Conservation (phyloP, 257 asterid genomes). For the Datura wrightii region DNA sequence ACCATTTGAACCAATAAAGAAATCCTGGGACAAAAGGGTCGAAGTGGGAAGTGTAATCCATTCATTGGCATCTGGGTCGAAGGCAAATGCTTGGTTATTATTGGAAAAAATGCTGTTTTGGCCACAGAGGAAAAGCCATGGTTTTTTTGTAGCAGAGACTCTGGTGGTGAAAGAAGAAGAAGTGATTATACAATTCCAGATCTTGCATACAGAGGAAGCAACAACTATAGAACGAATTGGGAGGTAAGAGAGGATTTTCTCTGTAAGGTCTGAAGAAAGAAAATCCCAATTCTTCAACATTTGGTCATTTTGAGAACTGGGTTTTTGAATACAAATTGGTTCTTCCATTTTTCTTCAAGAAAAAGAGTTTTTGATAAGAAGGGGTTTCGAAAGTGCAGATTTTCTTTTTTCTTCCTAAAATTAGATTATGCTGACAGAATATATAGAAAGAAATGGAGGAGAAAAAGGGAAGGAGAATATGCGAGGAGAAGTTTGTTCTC, state of each 20-base stretch:
- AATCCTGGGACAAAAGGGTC: constrained; percentile 14
- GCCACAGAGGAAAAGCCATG: constrained; percentile 48
- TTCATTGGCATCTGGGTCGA: constrained; percentile 40
- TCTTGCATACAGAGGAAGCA: constrained; percentile 51
- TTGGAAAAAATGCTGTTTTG: constrained; percentile 25
- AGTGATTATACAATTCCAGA: constrained; percentile 40
- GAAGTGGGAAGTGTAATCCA: constrained; percentile 44
- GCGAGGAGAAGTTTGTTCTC: not conserved
- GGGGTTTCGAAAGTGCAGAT: not conserved
- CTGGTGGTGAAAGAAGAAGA: constrained; percentile 39
- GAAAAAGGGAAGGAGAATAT: not conserved
- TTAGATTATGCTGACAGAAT: not conserved
- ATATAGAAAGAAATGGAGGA: not conserved
- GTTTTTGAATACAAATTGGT: not conserved
- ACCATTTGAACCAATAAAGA: constrained; percentile 36
- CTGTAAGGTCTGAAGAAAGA: constrained; percentile 44
- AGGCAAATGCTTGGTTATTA: constrained; percentile 38
- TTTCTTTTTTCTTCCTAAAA: not conserved
- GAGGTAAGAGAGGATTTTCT: constrained; percentile 43
- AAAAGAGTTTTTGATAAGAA: not conserved
- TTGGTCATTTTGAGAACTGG: constrained; percentile 4
- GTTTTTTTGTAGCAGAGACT: constrained; percentile 23
- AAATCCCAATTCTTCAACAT: constrained; percentile 24
- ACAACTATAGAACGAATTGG: constrained; percentile 43
- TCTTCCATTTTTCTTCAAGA: not conserved